Evolutionary conservation across 257 asterid genomes (phyloP).

Genomic region (Solanum stenotomum): DNA sequence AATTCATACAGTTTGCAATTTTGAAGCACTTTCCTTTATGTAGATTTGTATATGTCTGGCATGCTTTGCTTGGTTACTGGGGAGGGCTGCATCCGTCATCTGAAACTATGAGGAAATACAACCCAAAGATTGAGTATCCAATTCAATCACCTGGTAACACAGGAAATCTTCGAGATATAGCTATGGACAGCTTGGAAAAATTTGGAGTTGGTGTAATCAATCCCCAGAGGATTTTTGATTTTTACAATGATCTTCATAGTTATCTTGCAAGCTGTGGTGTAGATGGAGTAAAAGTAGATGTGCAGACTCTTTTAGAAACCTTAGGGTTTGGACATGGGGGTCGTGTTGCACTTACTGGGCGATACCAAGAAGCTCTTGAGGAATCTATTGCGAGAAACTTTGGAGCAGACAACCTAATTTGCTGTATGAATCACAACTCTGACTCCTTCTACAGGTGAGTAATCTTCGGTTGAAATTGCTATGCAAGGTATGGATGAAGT

Average conservation of each 20-base stretch:
- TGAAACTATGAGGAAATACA: constrained; percentile 37
- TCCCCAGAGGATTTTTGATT: constrained; percentile 32
- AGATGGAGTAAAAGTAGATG: constrained; percentile 80
- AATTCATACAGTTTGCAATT: neutral
- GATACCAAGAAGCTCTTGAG: too few species aligned
- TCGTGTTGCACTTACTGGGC: too few species aligned
- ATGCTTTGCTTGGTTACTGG: constrained; percentile 72
- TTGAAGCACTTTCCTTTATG: neutral
- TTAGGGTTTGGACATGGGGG: too few species aligned
- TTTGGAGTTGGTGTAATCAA: constrained; percentile 62
- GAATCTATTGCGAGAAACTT: too few species aligned
- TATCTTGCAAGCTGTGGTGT: constrained; percentile 52
- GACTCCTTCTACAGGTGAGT: too few species aligned
- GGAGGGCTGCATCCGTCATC: constrained; percentile 42
- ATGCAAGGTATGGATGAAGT: too few species aligned
- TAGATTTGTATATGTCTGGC: constrained; percentile 54
- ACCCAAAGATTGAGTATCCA: constrained; percentile 46
- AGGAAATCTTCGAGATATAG: constrained; percentile 44
- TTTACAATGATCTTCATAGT: constrained; percentile 61
- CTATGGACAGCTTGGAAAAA: constrained; percentile 50
- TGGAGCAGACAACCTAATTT: too few species aligned
- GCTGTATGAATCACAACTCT: too few species aligned
- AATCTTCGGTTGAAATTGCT: too few species aligned
- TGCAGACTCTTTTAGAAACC: constrained; percentile 47
- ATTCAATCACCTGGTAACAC: constrained; percentile 49